Conservation (phyloP, 1,284 basidiomycete genomes). For the Ceratobasidium sp. region DNA sequence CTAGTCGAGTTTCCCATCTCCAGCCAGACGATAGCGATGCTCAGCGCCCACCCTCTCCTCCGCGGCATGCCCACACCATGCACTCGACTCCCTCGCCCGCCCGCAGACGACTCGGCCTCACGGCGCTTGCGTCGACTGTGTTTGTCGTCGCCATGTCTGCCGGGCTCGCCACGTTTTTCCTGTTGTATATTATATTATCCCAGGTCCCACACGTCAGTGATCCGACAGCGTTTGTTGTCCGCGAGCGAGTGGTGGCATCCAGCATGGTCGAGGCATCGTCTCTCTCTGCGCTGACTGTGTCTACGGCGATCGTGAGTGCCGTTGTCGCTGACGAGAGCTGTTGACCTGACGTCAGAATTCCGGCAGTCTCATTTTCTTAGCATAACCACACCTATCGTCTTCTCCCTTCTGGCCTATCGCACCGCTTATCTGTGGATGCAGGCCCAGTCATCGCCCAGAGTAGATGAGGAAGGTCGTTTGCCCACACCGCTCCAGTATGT, state of each 20-base stretch:
- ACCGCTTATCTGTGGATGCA: constrained; percentile 28
- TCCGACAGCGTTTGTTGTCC: constrained; percentile 17
- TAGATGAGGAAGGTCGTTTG: constrained; percentile 17
- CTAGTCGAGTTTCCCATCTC: constrained; percentile 24
- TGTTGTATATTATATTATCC: constrained; percentile 17
- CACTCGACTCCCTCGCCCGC: constrained; percentile 9
- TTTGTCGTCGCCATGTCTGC: constrained; percentile 25
- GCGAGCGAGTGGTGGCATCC: constrained; percentile 1
- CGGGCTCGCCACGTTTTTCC: constrained; percentile 30
- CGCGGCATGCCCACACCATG: background rate
- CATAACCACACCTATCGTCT: constrained; percentile 24
- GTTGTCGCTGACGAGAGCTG: background rate
- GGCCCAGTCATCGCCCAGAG: constrained; percentile 18
- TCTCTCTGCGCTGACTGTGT: constrained; percentile 24
- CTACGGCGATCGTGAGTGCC: constrained; percentile 26
- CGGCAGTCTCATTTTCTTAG: constrained; percentile 35
- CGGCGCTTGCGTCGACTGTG: constrained; percentile 8
- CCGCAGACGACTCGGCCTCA: constrained; percentile 15
- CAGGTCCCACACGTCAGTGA: constrained; percentile 8
- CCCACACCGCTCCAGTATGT: constrained; percentile 31
- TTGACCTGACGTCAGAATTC: constrained; percentile 21
- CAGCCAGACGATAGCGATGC: constrained; percentile 20
- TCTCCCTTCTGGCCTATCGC: constrained; percentile 29
- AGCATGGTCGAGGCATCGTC: constrained; percentile 2
- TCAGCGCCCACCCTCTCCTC: constrained; percentile 14